Base-by-base conservation (phyloP, 2,329 filamentous ascomycete genomes). In the Pyrenophora teres region DNA sequence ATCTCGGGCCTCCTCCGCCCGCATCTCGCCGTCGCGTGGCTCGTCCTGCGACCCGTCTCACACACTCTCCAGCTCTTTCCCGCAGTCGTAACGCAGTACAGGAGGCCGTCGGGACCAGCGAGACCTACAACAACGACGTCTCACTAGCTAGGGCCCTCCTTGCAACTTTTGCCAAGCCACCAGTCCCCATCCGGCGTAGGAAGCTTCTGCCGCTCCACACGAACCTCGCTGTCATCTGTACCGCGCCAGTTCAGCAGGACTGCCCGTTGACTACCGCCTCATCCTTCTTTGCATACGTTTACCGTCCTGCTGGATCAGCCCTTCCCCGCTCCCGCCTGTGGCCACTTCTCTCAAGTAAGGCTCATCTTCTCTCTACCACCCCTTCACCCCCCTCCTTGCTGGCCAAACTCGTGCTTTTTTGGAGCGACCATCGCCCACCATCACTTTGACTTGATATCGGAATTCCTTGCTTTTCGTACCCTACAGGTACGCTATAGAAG, bases 221-320 rank as follows among this genome's bases (percentile, higher is more conserved):
- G 48, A 52, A 63, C 62, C 56, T 63, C 58, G 56, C 56, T 62
- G 60, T 63, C 64, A 63, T 64, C 60, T 66, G 56, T 59, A 59
- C 56, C 40, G 60, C 60, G 59, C 57, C 56, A 64, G 58, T 62
- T 48, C 59, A 59, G 63, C 61, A 60, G 65, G 55, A 58, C 53
- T 39, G 46, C 39, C 54, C 59, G 51, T 59, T 52, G 57, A 63
- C 38, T 43, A 59, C 57, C 53, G 54, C 59, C 60, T 56, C 56
- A 58, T 62, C 50, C 59, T 56, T 53, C 59, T 60, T 52, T 64
- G 56, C 61, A 57, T 58, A 59, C 59, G 47, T 62, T 62, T 56
- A 57, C 60, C 60, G 54, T 52, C 40, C 52, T 51, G 52, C 55
- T 62, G 49, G 57, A 62, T 54, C 45, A 49, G 36, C 45, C 40